phyloP scores from a whole-genome alignment of 441 rosid genomes.

The Populus hybrid region DNA sequence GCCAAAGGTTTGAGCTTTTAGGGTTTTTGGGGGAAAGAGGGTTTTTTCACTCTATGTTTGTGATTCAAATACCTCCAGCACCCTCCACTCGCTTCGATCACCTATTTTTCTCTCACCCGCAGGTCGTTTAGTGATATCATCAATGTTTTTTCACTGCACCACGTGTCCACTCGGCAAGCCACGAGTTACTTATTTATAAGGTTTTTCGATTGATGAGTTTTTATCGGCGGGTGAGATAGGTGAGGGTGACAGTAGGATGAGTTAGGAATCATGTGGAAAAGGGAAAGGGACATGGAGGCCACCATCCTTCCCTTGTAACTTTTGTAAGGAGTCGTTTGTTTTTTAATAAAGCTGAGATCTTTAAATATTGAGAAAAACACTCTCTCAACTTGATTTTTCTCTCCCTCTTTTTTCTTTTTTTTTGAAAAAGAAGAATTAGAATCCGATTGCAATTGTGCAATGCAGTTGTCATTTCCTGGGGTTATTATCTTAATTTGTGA shows the following conservation, averaged over 20 bases:
- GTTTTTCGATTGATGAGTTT: neutral
- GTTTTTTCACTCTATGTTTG: constrained; percentile 30
- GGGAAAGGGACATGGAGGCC: neutral
- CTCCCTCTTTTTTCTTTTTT: too few relatives aligned
- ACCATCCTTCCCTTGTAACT: neutral
- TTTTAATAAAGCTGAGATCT: too few relatives aligned
- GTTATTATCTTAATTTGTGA: neutral
- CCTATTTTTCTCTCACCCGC: neutral
- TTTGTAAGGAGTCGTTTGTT: neutral
- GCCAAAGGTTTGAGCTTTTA: neutral
- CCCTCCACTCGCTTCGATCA: neutral
- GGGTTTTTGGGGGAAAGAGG: neutral
- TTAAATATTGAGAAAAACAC: too few relatives aligned
- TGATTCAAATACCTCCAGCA: constrained; percentile 70
- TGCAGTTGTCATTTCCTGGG: neutral
- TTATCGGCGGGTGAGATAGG: neutral
- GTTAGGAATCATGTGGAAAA: neutral
- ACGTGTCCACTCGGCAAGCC: neutral
- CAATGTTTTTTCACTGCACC: neutral
- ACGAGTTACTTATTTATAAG: neutral
- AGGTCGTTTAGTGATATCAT: neutral
- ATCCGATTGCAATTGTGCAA: neutral
- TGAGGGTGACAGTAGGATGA: neutral
- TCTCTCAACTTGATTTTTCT: too few relatives aligned
- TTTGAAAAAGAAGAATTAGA: too few relatives aligned